Evolutionary conservation across 1,284 basidiomycete genomes (phyloP), one percentile per base, ranked within the genome.

Genomic region (Pseudozyma hubeiensis): DNA sequence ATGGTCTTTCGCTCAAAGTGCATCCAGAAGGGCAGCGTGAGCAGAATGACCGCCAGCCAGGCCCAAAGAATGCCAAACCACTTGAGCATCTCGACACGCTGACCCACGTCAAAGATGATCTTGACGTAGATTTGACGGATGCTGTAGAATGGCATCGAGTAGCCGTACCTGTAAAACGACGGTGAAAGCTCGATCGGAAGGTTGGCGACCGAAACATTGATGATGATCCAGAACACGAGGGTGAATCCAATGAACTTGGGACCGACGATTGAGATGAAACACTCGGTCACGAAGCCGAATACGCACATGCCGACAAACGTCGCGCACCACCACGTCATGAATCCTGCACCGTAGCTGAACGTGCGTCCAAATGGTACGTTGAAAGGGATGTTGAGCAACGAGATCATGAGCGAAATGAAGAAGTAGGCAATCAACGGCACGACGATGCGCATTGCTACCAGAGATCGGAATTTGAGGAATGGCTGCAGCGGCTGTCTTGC

Each of bases 71-170:
- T 78, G 16, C 81, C 81, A 14, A 77, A 62, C 51, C 78, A 76
- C 50, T 83, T 82, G 43, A 80, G 63, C 17, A 83, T 68, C 40
- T 56, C 50, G 46, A 71, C 31, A 31, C 62, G 75, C 47, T 78
- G 53, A 39, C 81, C 81, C 3, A 72, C 67, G 35, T 80, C 64
- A 56, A 80, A 81, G 53, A 83, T 55, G 59, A 83, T 64, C 47
- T 75, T 73, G 53, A 70, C 45, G 77, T 82, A 83, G 53, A 78
- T 70, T 29, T 60, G 48, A 9, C 70, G 69, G 41, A 81, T 64
- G 55, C 75, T 75, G 70, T 80, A 81, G 67, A 83, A 82, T 0
- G 79, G 78, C 78, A 83, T 77, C 6, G 78, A 59, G 37, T 81
- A 80, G 1, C 75, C 78, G 46, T 78, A 79, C 48, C 55, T 53